Conservation (phyloP, 352 stramenopile genomes). For the Halophytophthora polymorphica region DNA sequence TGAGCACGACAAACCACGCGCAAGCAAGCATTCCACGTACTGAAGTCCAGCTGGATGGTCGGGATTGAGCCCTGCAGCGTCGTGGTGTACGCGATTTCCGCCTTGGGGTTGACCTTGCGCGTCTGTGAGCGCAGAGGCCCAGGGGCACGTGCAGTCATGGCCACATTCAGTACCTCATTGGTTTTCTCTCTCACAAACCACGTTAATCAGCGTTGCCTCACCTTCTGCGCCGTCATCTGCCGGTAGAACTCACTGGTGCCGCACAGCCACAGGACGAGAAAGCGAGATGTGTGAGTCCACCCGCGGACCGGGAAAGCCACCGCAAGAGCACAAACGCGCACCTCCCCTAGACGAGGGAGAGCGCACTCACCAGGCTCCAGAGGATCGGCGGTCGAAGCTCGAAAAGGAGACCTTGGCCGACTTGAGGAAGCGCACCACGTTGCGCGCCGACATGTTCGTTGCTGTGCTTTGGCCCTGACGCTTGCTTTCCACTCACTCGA, state of each 20-base stretch:
- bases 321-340: neutral
- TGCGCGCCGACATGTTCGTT: slow-evolving; percentile 70
- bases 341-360: too few species aligned
- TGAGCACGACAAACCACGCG: too few species aligned
- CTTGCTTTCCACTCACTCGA: neutral
- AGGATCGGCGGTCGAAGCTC: slow-evolving; percentile 69
- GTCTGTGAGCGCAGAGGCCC: slow-evolving; percentile 30
- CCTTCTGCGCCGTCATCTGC: slow-evolving; percentile 78
- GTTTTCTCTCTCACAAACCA: too few species aligned
- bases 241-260: slow-evolving; percentile 77
- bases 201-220: slow-evolving; percentile 11
- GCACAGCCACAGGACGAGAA: slow-evolving; percentile 4
- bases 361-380: slow-evolving; percentile 64
- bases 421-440: slow-evolving; percentile 86
- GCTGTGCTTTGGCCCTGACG: slow-evolving; percentile 8
- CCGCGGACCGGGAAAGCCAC: neutral
- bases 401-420: slow-evolving; percentile 84
- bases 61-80: slow-evolving; percentile 51
- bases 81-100: slow-evolving; percentile 59
- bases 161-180: neutral
- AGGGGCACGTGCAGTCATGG: neutral
- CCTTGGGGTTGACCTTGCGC: slow-evolving; percentile 76
- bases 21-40: slow-evolving; percentile 30
- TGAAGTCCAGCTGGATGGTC: slow-evolving; percentile 81
- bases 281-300: slow-evolving; percentile 4